Conservation (phyloP, 164 flowering plant genomes). For the Stephania yunnanensis region DNA sequence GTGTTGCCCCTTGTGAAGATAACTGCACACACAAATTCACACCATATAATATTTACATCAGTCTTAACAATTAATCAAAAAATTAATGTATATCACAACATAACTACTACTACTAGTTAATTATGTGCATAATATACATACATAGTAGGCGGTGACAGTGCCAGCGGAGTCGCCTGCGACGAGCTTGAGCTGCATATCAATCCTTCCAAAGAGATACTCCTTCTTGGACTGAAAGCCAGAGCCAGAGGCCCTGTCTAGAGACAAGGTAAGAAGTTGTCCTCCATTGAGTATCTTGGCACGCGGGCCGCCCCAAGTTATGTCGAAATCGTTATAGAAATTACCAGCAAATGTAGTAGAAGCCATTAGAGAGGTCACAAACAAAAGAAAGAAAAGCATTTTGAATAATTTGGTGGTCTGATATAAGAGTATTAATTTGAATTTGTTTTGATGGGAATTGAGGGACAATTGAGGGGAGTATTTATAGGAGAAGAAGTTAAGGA, state of each 20-base stretch:
- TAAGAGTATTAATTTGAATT: no score
- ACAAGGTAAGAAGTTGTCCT: slow-evolving; percentile 27
- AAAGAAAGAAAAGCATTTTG: no score
- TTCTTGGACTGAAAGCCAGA: neutral
- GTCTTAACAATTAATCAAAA: no score
- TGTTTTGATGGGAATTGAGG: neutral
- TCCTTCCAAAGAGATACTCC: neutral
- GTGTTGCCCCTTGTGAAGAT: slow-evolving; percentile 23
- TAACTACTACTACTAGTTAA: no score
- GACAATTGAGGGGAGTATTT: neutral
- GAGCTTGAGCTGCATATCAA: slow-evolving; percentile 1
- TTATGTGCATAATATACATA: neutral
- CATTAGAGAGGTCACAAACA: neutral
- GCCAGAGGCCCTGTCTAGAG: slow-evolving; percentile 26
- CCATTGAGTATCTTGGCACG: slow-evolving; percentile 22
- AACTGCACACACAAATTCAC: slow-evolving; percentile 14
- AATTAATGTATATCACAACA: no score
- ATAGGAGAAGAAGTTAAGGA: no score
- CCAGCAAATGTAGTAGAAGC: neutral
- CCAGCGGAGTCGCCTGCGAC: slow-evolving; percentile 14
- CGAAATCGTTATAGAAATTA: slow-evolving; percentile 25
- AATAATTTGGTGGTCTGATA: no score
- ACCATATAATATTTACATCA: no score
- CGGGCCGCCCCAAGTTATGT: slow-evolving; percentile 24
- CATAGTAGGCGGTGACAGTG: slow-evolving; percentile 15